Base-by-base conservation (phyloP, 305 asterid species). In the Caryopteris hybrid region DNA sequence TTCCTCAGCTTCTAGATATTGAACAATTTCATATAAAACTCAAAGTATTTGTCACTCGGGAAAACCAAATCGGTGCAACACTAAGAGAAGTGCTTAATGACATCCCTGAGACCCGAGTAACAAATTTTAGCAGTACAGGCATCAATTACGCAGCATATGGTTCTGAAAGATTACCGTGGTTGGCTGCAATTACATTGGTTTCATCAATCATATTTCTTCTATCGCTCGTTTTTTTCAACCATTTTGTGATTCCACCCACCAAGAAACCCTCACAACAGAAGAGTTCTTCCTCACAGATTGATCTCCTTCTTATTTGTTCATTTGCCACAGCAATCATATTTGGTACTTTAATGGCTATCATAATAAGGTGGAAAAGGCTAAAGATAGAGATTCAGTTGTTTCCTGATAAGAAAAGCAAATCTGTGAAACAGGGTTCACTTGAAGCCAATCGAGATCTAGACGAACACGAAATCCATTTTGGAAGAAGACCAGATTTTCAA, bases 401-500 rank as follows among this genome's bases (percentile, higher is more conserved):
- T 58, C 51, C 91, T 22, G 81, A 71, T 38, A 55, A 57, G 69
- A 74, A 75, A 75, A 60, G 63, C 42, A 58, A 71, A 50, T 43
- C 50, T 55, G 43, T 41, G 69, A 89, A 74, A 56, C 74, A 52
- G 20, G 72, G 66, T 20, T 54, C 71, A 13, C 5, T 34, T 18
- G 91, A 76, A 72, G 81, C 68, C 29, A 71, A 73, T 36, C 59
- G 61, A 61, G 82, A 74, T 45, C 70, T 75, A 13, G 86, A 76
- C 20, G 81, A 78, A 25, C 92, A 87, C 54, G 80, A 81, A 74
- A 79, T 92, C 73, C 88, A 79, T 74, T 92, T 83, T 39, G 95
- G 95, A 74, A 80, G 75, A 73, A 84, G 96, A 73, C 96, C 96
- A 34, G 80, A 87, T 46, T 83, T 89, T 74, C 78, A 74, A 84